Base-by-base conservation (phyloP, 495 filamentous ascomycete genomes). In the Saxophila tyrrhenica region DNA sequence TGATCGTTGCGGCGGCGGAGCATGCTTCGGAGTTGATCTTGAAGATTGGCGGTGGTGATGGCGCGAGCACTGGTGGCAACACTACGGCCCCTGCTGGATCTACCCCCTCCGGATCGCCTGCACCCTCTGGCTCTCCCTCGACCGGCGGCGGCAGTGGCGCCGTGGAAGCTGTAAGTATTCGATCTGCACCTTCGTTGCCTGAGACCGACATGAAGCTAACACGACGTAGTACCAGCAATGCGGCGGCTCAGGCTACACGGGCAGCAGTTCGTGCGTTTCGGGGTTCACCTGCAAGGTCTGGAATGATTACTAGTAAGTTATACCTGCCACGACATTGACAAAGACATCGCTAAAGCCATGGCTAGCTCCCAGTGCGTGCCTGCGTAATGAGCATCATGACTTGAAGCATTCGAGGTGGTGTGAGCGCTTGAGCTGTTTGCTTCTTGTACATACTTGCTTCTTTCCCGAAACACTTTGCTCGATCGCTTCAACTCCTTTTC, bases 1-100 rank as follows among this genome's bases (percentile, higher is more conserved):
- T 79, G 60, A 82, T 83, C 54, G 75, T 84, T 47, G 69, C 73
- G 1, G 77, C 70, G 7, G 73, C 78, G 13, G 80, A 84, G 67
- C 74, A 73, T 50, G 80, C 80, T 5, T 69, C 75, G 0, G 69
- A 72, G 47, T 67, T 67, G 55, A 84, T 84, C 57, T 59, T 79
- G 10, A 74, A 68, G 19, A 15, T 23, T 16, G 20, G 22, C 2
- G 29, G 29, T 13, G 29, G 29, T 16, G 20, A 16, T 2, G 29
- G 29, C 29, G 29, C 7, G 7, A 35, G 29, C 29, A 35, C 29
- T 35, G 29, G 29, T 13, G 29, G 29, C 29, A 13, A 13, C 29
- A n/a, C n/a, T n/a, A n/a, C n/a, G n/a, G n/a, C n/a, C n/a, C n/a
- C n/a, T n/a, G n/a, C n/a, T n/a, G n/a, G n/a, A n/a, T n/a, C n/a